phyloP scores from a whole-genome alignment of 495 filamentous ascomycete genomes.

The Rhypophila decipiens region DNA sequence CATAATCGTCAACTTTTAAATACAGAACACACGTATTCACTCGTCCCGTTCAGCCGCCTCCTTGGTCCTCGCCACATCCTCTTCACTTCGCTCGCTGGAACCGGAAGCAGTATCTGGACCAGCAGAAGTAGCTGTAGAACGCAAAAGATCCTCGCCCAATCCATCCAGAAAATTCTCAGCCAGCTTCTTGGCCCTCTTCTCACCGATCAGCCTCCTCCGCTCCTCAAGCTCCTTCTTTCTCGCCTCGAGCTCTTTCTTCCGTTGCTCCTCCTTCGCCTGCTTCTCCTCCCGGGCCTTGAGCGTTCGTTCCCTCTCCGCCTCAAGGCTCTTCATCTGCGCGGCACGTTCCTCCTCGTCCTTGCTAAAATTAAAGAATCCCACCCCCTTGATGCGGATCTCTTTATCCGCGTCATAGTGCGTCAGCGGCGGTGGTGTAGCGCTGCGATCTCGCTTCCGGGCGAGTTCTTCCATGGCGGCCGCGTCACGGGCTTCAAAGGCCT shows the following conservation, averaged over 20 bases:
- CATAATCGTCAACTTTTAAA: too few relatives aligned
- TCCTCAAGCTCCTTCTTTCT: slow-evolving; percentile 43
- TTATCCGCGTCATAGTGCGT: slow-evolving; percentile 76
- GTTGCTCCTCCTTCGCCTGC: slow-evolving; percentile 45
- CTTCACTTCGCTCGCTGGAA: too few relatives aligned
- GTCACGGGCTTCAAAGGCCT: slow-evolving; percentile 70
- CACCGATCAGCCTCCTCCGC: slow-evolving; percentile 46
- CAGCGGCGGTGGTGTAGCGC: slow-evolving; percentile 67
- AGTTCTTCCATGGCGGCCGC: slow-evolving; percentile 60
- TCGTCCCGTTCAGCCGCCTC: too few relatives aligned
- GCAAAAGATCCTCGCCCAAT: slow-evolving; percentile 33
- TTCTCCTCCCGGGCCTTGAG: slow-evolving; percentile 52
- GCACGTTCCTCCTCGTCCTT: slow-evolving; percentile 57
- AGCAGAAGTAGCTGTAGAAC: too few relatives aligned
- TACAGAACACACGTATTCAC: too few relatives aligned
- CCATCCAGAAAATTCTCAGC: slow-evolving; percentile 68
- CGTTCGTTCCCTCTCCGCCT: slow-evolving; percentile 60
- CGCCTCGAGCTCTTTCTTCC: slow-evolving; percentile 40
- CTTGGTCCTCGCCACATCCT: too few relatives aligned
- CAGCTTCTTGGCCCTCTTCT: slow-evolving; percentile 56
- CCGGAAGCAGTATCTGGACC: too few relatives aligned
- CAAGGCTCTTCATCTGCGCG: slow-evolving; percentile 70
- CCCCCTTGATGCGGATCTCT: slow-evolving; percentile 81
- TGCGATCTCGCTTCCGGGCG: slow-evolving; percentile 66
- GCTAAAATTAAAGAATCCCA: slow-evolving; percentile 84